These are phyloP conservation scores for Fusarium tjaetaba DNA, from an alignment of 2,329 filamentous ascomycete species.

Conservation along the genomic window DNA sequence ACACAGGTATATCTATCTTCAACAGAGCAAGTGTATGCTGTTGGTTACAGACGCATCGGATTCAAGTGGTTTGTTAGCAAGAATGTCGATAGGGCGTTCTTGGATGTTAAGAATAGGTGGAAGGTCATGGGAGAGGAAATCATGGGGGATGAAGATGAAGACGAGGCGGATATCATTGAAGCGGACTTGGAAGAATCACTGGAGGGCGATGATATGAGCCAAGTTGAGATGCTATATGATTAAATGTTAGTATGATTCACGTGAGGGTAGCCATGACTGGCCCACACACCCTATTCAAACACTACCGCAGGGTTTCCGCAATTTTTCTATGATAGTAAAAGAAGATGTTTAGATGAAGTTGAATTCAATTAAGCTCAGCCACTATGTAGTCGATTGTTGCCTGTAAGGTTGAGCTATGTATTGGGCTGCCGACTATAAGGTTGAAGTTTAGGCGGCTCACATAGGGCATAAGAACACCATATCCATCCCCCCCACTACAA, in stretches of 20 bases:
- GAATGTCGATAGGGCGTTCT: neutral
- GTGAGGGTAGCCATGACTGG: no score
- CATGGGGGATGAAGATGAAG: neutral
- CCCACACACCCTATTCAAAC: no score
- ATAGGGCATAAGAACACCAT: neutral
- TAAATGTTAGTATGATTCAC: no score
- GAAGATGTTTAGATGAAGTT: no score
- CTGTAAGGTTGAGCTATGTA: no score
- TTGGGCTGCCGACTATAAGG: no score
- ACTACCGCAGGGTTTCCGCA: no score
- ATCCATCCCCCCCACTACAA: accelerated
- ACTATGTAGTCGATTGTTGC: no score
- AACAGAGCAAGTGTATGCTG: neutral
- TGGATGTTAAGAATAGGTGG: neutral
- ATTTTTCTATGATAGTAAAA: no score
- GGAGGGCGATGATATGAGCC: accelerated
- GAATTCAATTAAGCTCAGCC: no score
- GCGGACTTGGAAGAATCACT: neutral
- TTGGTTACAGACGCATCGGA: neutral
- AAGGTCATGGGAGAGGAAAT: neutral
- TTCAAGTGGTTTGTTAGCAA: neutral
- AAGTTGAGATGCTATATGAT: no score
- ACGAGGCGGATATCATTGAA: neutral
- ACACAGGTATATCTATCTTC: neutral
- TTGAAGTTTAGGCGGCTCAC: no score